phyloP scores from a whole-genome alignment of 2,329 filamentous ascomycete genomes.

The Claviceps sp. region DNA sequence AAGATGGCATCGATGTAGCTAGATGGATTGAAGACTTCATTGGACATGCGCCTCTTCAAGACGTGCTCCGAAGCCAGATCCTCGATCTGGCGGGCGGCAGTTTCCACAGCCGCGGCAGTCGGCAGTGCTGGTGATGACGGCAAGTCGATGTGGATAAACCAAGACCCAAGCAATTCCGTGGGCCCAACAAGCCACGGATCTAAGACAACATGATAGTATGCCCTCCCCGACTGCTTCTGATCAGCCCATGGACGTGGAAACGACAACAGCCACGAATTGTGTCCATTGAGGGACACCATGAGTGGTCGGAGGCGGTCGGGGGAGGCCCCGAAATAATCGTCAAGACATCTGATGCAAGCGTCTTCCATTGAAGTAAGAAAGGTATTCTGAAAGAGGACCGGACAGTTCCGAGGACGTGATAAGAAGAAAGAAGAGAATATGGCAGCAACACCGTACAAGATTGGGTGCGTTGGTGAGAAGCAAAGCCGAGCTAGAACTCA shows the following conservation, averaged over 20 bases:
- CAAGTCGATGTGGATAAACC: constrained; percentile 12
- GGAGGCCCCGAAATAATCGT: constrained; percentile 6
- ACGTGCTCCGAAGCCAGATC: constrained; percentile 6
- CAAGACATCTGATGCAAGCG: constrained; percentile 7
- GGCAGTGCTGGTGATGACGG: constrained; percentile 6
- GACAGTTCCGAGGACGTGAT: not conserved
- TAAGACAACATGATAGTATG: constrained; percentile 19
- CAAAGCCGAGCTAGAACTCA: not conserved
- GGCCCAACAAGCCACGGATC: constrained; percentile 22
- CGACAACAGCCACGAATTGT: constrained; percentile 22
- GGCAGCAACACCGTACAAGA: not conserved
- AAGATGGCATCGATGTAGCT: constrained; percentile 7
- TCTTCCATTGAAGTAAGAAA: constrained; percentile 7
- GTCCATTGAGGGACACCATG: constrained; percentile 20
- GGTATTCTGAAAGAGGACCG: not conserved
- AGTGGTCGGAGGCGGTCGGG: constrained; percentile 13
- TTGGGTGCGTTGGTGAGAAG: not conserved
- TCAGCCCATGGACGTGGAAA: constrained; percentile 17
- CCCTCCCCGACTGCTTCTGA: constrained; percentile 8
- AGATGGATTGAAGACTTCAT: constrained; percentile 7
- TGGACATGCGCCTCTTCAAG: constrained; percentile 6
- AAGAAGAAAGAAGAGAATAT: not conserved
- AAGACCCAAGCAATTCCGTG: constrained; percentile 8
- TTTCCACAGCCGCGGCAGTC: constrained; percentile 4
- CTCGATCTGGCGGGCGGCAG: constrained; percentile 6